Conservation (phyloP, 2,329 filamentous ascomycete genomes). For the Penicillium paneum region DNA sequence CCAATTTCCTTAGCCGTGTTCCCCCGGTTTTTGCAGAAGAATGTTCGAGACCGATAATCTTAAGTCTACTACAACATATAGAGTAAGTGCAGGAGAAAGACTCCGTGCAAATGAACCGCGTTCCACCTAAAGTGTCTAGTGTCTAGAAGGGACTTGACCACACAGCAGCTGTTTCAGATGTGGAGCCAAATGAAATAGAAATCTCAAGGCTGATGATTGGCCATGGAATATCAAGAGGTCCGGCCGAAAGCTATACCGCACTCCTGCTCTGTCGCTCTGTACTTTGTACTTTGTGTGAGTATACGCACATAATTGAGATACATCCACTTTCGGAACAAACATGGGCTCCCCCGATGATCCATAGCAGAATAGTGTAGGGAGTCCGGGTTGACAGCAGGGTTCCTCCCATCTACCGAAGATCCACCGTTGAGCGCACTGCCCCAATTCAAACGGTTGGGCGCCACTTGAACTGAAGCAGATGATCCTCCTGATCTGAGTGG, state of each 20-base stretch:
- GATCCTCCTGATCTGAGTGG: conserved; percentile 11
- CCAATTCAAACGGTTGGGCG: conserved; percentile 16
- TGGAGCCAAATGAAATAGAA: conserved; percentile 9
- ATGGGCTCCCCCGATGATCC: background rate
- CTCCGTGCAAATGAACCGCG: background rate
- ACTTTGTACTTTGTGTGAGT: background rate
- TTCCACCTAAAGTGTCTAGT: background rate
- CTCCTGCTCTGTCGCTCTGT: background rate
- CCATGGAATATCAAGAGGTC: background rate
- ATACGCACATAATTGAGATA: background rate
- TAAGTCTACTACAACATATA: background rate
- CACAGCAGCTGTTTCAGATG: conserved; percentile 17
- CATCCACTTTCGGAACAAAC: background rate
- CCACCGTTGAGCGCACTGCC: conserved; percentile 13
- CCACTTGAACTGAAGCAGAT: conserved; percentile 11
- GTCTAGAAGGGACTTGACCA: background rate
- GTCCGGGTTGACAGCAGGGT: conserved; percentile 18
- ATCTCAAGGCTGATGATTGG: background rate
- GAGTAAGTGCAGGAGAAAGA: background rate
- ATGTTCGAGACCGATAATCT: background rate
- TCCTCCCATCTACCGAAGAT: conserved; percentile 17
- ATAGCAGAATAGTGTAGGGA: background rate
- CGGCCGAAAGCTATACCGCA: background rate
- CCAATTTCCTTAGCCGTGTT: background rate
- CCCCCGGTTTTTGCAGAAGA: background rate